A percentile compares a stretch with the other conserved stretches of the same genome.
Conservation (phyloP, 352 stramenopile genomes). For the Pythium brachiatum region DNA sequence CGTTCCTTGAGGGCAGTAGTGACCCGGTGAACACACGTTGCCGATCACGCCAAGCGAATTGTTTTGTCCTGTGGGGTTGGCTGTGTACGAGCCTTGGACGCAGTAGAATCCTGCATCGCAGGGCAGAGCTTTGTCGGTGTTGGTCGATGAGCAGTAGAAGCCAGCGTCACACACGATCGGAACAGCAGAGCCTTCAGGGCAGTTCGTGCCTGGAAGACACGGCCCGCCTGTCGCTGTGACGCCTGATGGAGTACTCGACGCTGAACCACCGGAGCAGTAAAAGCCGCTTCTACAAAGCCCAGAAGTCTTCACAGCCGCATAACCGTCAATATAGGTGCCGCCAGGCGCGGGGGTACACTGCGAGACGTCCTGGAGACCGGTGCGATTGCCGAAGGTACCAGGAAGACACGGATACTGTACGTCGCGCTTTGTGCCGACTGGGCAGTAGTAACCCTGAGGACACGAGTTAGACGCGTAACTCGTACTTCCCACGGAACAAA, state of each 20-base stretch:
- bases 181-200: slow-evolving; percentile 73
- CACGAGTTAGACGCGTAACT: slow-evolving; percentile 54
- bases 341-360: slow-evolving; percentile 71
- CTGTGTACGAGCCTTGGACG: slow-evolving; percentile 79
- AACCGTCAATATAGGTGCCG: slow-evolving; percentile 59
- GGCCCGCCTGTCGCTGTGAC: slow-evolving; percentile 46
- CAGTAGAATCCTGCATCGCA: slow-evolving; percentile 88
- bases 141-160: slow-evolving; percentile 76
- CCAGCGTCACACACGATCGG: slow-evolving; percentile 82
- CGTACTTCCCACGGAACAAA: slow-evolving; percentile 36
- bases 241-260: slow-evolving; percentile 44
- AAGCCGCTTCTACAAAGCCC: slow-evolving; percentile 76
- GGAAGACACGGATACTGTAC: slow-evolving; percentile 68
- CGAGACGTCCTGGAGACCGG: slow-evolving; percentile 33
- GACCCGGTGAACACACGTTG: slow-evolving; percentile 61
- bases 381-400: slow-evolving; percentile 72
- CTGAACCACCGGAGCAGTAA: slow-evolving; percentile 75
- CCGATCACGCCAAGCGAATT: slow-evolving; percentile 76
- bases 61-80: slow-evolving; percentile 61
- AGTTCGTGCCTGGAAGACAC: slow-evolving; percentile 87
- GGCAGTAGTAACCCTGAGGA: slow-evolving; percentile 83
- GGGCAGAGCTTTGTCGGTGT: slow-evolving; percentile 60
- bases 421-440: slow-evolving; percentile 46
- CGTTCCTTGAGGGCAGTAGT: slow-evolving; percentile 76
- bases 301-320: slow-evolving; percentile 40